Evolutionary conservation across 2,329 filamentous ascomycete genomes (phyloP), one percentile per base, ranked within the genome.

Genomic region (Colletotrichum sp.): DNA sequence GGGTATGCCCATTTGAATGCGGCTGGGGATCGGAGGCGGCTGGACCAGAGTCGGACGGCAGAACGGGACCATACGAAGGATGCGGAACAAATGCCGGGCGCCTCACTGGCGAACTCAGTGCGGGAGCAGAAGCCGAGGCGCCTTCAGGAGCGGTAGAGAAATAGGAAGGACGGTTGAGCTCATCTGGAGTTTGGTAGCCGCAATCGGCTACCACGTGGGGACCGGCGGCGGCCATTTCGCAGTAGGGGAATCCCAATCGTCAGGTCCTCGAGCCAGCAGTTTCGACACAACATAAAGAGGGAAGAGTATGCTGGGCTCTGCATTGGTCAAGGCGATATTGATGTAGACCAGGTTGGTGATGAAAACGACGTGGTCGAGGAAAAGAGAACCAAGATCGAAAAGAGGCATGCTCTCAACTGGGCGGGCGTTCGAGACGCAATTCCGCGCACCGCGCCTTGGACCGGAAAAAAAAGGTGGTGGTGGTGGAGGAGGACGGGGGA

Each of bases 271-370:
- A 27, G 84, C 85, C 55, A 89, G 84, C 65, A 90, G 82, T 80
- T 87, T 89, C 25, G 85, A 88, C 71, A 89, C 79, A 71, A 86
- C 87, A 80, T 90, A 90, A 8, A 91, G 83, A 28, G 82, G 80
- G 61, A 89, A 82, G 30, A 90, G 82, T 12, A 87, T 76, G 63
- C 87, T 83, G 19, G 88, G 87, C 75, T 90, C 88, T 69, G 88
- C 85, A 76, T 88, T 84, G 22, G 87, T 84, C 74, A 91, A 84
- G 72, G 87, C 88, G 76, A 88, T 86, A 80, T 86, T 86, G 79
- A 90, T 88, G 81, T 90, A 90, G 76, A 89, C 85, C 71, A 91
- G 83, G 68, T 89, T 89, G 55, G 87, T 88, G 77, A 91, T 83
- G 80, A 91, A 91, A 79, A 90, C 87, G 69, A 90, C 83, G 78